These are phyloP conservation scores for Dimocarpus longan DNA, from an alignment of 345 rosid species.

Conservation along the genomic window DNA sequence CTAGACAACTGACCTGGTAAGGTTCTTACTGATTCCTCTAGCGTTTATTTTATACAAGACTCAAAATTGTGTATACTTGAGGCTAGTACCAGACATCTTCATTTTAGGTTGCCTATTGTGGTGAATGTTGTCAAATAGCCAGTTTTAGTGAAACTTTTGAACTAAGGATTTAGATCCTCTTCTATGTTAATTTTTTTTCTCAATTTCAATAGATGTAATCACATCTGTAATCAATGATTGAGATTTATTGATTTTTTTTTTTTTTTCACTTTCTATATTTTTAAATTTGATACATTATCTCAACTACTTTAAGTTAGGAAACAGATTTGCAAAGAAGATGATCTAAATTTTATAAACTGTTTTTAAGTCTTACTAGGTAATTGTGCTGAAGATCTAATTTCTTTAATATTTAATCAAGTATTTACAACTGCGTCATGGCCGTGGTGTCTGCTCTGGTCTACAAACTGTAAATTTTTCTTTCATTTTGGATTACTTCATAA, in stretches of 20 bases:
- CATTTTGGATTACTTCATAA: not conserved
- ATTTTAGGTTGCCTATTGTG: not conserved
- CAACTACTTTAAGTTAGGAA: too few relatives aligned
- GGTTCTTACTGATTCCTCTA: constrained; percentile 15
- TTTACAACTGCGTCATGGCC: not conserved
- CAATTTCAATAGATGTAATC: too few relatives aligned
- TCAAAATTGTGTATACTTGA: not conserved
- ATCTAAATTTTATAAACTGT: not conserved
- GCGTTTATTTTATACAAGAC: not conserved
- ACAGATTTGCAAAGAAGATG: too few relatives aligned
- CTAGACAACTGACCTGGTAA: constrained; percentile 79
- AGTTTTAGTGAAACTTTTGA: not conserved
- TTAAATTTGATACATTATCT: too few relatives aligned
- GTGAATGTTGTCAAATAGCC: not conserved
- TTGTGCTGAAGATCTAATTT: not conserved
- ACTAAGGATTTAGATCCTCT: too few relatives aligned
- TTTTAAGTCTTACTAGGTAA: not conserved
- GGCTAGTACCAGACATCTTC: not conserved
- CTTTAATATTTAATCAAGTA: not conserved
- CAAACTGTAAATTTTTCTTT: not conserved
- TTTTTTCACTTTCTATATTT: too few relatives aligned
- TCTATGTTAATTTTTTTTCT: too few relatives aligned
- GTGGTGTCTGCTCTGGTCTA: not conserved
- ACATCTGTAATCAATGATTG: too few relatives aligned
- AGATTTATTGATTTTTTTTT: too few relatives aligned